A percentile compares a stretch with the other conserved stretches of the same genome.
Evolutionary conservation across 176 grass and related monocot genomes (phyloP).

Genomic region (Zizania latifolia): DNA sequence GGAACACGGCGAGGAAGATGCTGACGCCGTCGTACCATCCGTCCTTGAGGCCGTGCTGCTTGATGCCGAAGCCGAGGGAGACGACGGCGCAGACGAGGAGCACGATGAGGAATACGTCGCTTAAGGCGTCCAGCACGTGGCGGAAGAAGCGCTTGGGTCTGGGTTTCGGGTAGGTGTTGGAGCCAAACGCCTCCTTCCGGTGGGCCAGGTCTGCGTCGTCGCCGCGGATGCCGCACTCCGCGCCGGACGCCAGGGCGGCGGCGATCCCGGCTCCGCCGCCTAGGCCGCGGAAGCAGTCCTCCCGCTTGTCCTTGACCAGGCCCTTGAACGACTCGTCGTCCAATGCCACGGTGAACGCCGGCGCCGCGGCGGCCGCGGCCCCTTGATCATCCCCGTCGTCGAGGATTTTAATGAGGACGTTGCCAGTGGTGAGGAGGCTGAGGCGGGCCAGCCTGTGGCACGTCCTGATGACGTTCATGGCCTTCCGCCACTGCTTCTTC

Average conservation of each 20-base stretch:
- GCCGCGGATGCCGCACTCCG: conserved; percentile 34
- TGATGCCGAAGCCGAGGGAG: conserved; percentile 63
- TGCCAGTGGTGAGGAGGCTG: neutral
- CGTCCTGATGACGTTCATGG: conserved; percentile 33
- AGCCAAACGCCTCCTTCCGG: conserved; percentile 42
- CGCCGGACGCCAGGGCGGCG: conserved; percentile 12
- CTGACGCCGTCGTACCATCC: conserved; percentile 76
- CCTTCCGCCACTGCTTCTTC: conserved; percentile 34
- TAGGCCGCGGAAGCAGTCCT: conserved; percentile 20
- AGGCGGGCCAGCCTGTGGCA: conserved; percentile 24
- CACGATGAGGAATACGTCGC: conserved; percentile 53
- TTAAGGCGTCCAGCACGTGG: conserved; percentile 49
- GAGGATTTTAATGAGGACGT: conserved; percentile 21
- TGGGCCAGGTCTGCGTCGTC: conserved; percentile 19
- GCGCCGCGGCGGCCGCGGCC: too few species aligned
- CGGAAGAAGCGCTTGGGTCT: conserved; percentile 56
- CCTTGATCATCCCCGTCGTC: neutral
- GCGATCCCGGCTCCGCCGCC: conserved; percentile 33
- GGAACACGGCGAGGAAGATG: conserved; percentile 73
- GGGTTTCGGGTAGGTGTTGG: conserved; percentile 53
- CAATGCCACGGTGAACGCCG: neutral
- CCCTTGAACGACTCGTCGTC: conserved; percentile 18
- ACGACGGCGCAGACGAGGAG: conserved; percentile 54
- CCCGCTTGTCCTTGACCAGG: conserved; percentile 45
- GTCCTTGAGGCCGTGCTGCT: conserved; percentile 57